Evolutionary conservation across 2,329 filamentous ascomycete species (phyloP).

Genomic region (Cladosporium austrohemisphaericum): DNA sequence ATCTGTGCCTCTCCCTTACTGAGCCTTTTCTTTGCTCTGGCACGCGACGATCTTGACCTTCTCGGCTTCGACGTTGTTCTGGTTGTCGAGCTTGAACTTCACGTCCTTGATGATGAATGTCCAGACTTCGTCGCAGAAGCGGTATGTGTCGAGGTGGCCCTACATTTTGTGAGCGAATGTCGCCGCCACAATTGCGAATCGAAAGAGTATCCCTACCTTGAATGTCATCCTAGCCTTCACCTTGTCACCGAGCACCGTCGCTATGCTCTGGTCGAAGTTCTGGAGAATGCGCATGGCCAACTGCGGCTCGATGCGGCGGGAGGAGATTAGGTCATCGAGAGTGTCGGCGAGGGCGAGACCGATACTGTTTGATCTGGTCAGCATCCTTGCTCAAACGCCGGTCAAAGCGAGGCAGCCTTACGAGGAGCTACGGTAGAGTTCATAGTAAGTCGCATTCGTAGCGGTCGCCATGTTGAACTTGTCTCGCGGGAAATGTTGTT

Average conservation of each 20-base stretch:
- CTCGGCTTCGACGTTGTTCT: slow-evolving; percentile 62
- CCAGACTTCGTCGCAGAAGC: slow-evolving; percentile 99
- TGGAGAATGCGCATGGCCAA: slow-evolving; percentile 96
- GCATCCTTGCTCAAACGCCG: neutral
- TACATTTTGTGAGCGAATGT: slow-evolving; percentile 36
- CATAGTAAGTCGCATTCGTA: slow-evolving; percentile 62
- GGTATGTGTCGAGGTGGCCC: slow-evolving; percentile 96
- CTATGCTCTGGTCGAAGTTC: slow-evolving; percentile 91
- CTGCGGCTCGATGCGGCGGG: slow-evolving; percentile 93
- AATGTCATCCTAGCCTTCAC: slow-evolving; percentile 89
- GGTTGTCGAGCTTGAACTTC: slow-evolving; percentile 92
- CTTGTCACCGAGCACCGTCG: slow-evolving; percentile 84
- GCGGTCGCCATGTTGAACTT: slow-evolving; percentile 16
- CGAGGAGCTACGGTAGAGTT: slow-evolving; percentile 98
- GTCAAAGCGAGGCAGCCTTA: slow-evolving; percentile 48
- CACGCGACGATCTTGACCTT: slow-evolving; percentile 99
- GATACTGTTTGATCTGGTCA: slow-evolving; percentile 58
- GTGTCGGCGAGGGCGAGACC: slow-evolving; percentile 91
- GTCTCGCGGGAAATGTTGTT: neutral
- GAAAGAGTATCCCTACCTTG: slow-evolving; percentile 63
- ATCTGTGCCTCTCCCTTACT: neutral
- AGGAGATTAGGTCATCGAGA: slow-evolving; percentile 92
- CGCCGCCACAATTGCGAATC: neutral
- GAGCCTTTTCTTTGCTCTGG: slow-evolving; percentile 69
- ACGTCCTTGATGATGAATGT: slow-evolving; percentile 99